A percentile compares a stretch with the other conserved stretches of the same genome.
Conservation (phyloP, 371 early-diverging fungal genomes). For the Dichotomocladium elegans region DNA sequence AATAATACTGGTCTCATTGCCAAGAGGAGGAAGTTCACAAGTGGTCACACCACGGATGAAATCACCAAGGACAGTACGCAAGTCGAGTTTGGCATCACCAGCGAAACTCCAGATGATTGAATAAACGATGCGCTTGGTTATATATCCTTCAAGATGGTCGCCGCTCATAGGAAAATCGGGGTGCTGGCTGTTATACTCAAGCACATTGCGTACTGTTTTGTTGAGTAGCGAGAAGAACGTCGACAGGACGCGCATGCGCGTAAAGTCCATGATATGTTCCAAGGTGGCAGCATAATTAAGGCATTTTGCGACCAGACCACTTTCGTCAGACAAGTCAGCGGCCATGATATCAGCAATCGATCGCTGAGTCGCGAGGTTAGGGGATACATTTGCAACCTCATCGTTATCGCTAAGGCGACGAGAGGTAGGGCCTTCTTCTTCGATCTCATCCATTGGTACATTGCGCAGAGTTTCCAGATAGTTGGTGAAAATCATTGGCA, state of each 20-base stretch:
- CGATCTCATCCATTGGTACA: slow-evolving; percentile 80
- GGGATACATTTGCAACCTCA: slow-evolving; percentile 51
- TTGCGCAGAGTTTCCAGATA: slow-evolving; percentile 80
- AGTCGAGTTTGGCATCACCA: slow-evolving; percentile 83
- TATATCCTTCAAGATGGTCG: slow-evolving; percentile 75
- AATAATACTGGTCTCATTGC: slow-evolving; percentile 64
- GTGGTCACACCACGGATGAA: slow-evolving; percentile 77
- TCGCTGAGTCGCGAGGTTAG: slow-evolving; percentile 68
- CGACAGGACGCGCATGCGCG: slow-evolving; percentile 76
- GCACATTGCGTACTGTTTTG: slow-evolving; percentile 78
- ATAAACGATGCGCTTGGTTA: slow-evolving; percentile 78
- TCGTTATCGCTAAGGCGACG: slow-evolving; percentile 42
- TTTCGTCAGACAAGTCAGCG: slow-evolving; percentile 65
- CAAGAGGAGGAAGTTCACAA: slow-evolving; percentile 75
- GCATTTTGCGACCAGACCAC: slow-evolving; percentile 74
- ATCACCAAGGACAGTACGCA: slow-evolving; percentile 76
- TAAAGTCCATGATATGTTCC: slow-evolving; percentile 97
- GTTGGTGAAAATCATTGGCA: slow-evolving; percentile 77
- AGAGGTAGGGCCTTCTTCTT: slow-evolving; percentile 55
- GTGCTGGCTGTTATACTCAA: slow-evolving; percentile 89
- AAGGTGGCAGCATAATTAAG: slow-evolving; percentile 67
- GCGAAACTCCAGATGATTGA: slow-evolving; percentile 94
- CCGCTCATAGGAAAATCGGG: slow-evolving; percentile 86
- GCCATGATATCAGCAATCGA: slow-evolving; percentile 71
- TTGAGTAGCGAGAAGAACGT: slow-evolving; percentile 92